Conservation (phyloP, 2,329 filamentous ascomycete genomes). For the Fusarium praegraminearum region DNA sequence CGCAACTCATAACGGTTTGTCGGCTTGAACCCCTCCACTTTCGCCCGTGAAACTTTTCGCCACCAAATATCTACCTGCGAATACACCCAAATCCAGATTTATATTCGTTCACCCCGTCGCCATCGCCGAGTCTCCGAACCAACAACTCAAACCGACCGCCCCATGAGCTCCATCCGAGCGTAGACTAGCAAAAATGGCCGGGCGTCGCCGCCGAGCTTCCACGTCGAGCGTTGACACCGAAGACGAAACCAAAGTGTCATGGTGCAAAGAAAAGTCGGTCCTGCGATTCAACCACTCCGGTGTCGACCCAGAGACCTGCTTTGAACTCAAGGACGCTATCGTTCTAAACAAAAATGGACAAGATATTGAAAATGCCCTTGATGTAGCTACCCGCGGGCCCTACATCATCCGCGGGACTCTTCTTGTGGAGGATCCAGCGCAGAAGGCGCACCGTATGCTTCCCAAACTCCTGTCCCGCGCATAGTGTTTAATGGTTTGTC, state of each 20-base stretch:
- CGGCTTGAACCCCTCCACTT: not conserved
- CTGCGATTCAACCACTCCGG: slow-evolving; percentile 46
- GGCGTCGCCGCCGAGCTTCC: slow-evolving; percentile 57
- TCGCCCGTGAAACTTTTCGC: not conserved
- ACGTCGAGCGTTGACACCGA: slow-evolving; percentile 60
- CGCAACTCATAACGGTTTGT: not conserved
- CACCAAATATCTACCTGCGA: not conserved
- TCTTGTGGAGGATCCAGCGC: slow-evolving; percentile 60
- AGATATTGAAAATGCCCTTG: slow-evolving; percentile 70
- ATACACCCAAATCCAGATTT: not conserved
- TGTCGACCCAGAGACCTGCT: slow-evolving; percentile 67
- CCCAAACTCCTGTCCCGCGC: not conserved
- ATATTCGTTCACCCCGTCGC: not conserved
- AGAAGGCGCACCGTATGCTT: slow-evolving; percentile 54
- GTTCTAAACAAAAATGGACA: slow-evolving; percentile 67
- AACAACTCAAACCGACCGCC: slow-evolving; percentile 6
- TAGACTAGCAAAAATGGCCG: slow-evolving; percentile 54
- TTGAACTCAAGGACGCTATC: slow-evolving; percentile 70
- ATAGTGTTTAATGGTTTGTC: slow-evolving; percentile 28
- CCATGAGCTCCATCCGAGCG: slow-evolving; percentile 32
- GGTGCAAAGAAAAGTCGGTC: slow-evolving; percentile 53
- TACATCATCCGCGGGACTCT: slow-evolving; percentile 71
- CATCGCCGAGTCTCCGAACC: not conserved
- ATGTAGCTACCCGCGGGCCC: slow-evolving; percentile 70
- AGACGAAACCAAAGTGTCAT: slow-evolving; percentile 53